Percentiles rank a stretch among this genome's conserved stretches.
Evolutionary conservation across 495 filamentous ascomycete species (phyloP).

Genomic region (Evernia prunastri): DNA sequence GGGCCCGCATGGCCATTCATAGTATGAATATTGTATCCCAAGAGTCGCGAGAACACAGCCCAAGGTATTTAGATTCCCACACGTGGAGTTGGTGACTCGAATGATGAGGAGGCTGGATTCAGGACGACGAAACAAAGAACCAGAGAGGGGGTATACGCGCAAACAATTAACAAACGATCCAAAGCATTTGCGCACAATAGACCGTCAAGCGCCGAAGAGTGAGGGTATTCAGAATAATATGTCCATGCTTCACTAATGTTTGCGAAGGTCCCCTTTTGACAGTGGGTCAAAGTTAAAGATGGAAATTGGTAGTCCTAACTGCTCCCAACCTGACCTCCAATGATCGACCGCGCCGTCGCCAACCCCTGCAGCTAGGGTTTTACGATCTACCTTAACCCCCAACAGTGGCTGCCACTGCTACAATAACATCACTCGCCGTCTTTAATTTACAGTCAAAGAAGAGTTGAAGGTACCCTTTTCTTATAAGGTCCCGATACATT

Average conservation of each 20-base stretch:
- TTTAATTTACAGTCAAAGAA: neutral
- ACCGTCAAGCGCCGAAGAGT: constrained; percentile 5
- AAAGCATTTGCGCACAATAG: constrained; percentile 11
- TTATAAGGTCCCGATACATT: neutral
- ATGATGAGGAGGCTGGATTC: constrained; percentile 5
- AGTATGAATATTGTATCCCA: constrained; percentile 16
- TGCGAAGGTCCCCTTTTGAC: constrained; percentile 12
- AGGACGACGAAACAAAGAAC: constrained; percentile 13
- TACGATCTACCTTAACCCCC: neutral
- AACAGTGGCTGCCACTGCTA: neutral
- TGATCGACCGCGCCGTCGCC: constrained; percentile 11
- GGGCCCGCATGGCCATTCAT: constrained; percentile 62
- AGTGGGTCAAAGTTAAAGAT: constrained; percentile 9
- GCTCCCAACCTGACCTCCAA: constrained; percentile 8
- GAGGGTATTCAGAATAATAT: neutral
- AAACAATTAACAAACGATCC: constrained; percentile 7
- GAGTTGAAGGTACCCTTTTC: too few species aligned
- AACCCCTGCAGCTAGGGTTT: constrained; percentile 4
- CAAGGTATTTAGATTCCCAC: neutral
- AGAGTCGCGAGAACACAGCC: neutral
- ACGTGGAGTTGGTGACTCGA: neutral
- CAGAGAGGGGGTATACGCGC: constrained; percentile 8
- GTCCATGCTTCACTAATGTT: constrained; percentile 3
- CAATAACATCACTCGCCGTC: neutral
- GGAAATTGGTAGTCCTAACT: constrained; percentile 10